phyloP scores from a whole-genome alignment of 345 rosid genomes.

The Cardamine occulta region DNA sequence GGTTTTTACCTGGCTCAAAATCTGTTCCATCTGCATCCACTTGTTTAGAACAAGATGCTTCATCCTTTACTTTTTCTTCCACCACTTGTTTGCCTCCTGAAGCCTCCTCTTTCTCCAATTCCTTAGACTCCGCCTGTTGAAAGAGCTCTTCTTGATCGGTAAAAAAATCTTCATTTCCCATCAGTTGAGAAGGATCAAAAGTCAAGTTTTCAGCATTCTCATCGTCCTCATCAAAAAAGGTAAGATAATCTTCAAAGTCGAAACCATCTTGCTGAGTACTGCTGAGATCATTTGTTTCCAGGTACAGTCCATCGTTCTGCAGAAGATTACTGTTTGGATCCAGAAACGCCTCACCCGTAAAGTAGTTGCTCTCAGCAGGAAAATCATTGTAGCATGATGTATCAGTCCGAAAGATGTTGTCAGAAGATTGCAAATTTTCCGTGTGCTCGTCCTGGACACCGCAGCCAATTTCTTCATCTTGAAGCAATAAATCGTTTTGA shows the following conservation, averaged over 20 bases:
- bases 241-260: conserved; percentile 71
- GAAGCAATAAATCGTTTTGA: conserved; percentile 35
- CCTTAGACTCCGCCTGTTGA: conserved; percentile 53
- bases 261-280: conserved; percentile 55
- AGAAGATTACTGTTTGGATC: conserved; percentile 51
- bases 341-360: conserved; percentile 53
- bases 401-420: conserved; percentile 51
- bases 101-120: conserved; percentile 45
- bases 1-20: conserved; percentile 58
- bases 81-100: conserved; percentile 42
- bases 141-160: conserved; percentile 40
- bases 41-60: conserved; percentile 63
- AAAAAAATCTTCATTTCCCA: conserved; percentile 43
- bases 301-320: conserved; percentile 54
- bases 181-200: conserved; percentile 61
- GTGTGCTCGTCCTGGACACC: conserved; percentile 47
- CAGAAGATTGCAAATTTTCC: conserved; percentile 45
- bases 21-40: conserved; percentile 48
- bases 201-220: conserved; percentile 45
- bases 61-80: conserved; percentile 43
- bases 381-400: conserved; percentile 48
- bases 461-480: conserved; percentile 46
- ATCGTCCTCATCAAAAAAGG: conserved; percentile 64
- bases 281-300: conserved; percentile 75
- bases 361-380: conserved; percentile 44